Percentiles rank a stretch among this genome's conserved stretches.
Evolutionary conservation across 164 flowering plant genomes (phyloP).

Genomic region (Umbellularia californica): DNA sequence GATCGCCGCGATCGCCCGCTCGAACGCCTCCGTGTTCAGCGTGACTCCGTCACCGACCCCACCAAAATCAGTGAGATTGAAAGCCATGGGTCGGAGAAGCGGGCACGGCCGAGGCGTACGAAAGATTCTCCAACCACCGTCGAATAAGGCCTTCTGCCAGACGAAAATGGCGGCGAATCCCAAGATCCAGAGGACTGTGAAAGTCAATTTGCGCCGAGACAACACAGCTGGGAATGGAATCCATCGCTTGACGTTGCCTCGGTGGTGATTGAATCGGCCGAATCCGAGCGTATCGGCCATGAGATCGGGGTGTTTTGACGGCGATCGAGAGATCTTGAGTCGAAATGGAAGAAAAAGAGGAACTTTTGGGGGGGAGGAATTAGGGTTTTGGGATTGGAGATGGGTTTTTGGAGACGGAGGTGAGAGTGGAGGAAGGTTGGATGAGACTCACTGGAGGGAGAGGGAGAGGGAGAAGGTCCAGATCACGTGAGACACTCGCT

Average conservation of each 20-base stretch:
- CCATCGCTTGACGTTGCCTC: slow-evolving; percentile 39
- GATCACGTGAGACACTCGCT: too few relatives aligned
- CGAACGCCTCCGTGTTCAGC: slow-evolving; percentile 79
- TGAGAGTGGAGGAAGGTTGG: too few relatives aligned
- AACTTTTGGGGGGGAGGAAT: too few relatives aligned
- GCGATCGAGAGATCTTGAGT: too few relatives aligned
- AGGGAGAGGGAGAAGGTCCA: too few relatives aligned
- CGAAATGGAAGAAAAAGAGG: too few relatives aligned
- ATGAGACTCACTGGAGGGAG: too few relatives aligned
- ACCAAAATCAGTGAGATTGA: slow-evolving; percentile 83
- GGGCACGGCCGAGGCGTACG: slow-evolving; percentile 36
- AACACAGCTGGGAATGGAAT: slow-evolving; percentile 37
- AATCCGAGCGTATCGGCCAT: neutral
- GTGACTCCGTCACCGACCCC: slow-evolving; percentile 86
- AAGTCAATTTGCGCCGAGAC: slow-evolving; percentile 53
- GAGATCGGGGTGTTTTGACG: neutral
- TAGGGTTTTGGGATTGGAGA: too few relatives aligned
- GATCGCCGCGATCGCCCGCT: slow-evolving; percentile 67
- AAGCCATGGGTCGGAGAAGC: slow-evolving; percentile 48
- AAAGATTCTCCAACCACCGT: slow-evolving; percentile 31
- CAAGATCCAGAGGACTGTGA: slow-evolving; percentile 56
- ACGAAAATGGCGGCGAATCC: slow-evolving; percentile 53
- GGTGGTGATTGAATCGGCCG: slow-evolving; percentile 28
- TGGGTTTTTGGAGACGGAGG: too few relatives aligned
- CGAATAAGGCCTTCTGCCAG: slow-evolving; percentile 54